phyloP scores from a whole-genome alignment of 2,329 filamentous ascomycete genomes.

The Ustulina deusta region DNA sequence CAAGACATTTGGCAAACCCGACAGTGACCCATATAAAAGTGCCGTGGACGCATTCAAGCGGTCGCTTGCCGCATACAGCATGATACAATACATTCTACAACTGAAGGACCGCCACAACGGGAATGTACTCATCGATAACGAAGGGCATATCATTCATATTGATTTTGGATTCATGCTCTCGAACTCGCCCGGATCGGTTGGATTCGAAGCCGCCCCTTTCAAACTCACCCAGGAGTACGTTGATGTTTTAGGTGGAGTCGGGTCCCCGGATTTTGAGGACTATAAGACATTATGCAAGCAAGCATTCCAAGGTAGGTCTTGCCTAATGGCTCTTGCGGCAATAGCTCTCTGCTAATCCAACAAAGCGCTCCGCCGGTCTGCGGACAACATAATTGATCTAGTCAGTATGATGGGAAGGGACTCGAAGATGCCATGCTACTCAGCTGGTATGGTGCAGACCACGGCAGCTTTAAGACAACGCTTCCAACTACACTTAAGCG shows the following conservation, averaged over 20 bases:
- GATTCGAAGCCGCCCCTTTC: slow-evolving; percentile 88
- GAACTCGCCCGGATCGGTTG: slow-evolving; percentile 85
- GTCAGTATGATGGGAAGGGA: slow-evolving; percentile 87
- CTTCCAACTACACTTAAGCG: slow-evolving; percentile 85
- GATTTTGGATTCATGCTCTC: slow-evolving; percentile 93
- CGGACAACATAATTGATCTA: slow-evolving; percentile 83
- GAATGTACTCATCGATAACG: slow-evolving; percentile 86
- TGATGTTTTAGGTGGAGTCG: slow-evolving; percentile 81
- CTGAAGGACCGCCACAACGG: slow-evolving; percentile 89
- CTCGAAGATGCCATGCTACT: slow-evolving; percentile 87
- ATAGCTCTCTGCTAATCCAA: slow-evolving; percentile 21
- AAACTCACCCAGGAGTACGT: slow-evolving; percentile 89
- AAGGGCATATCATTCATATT: slow-evolving; percentile 88
- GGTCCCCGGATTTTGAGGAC: slow-evolving; percentile 76
- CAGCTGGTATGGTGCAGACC: slow-evolving; percentile 77
- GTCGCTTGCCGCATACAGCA: slow-evolving; percentile 86
- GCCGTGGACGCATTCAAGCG: slow-evolving; percentile 84
- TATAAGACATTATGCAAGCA: slow-evolving; percentile 86
- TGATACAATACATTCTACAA: slow-evolving; percentile 85
- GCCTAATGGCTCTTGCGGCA: slow-evolving; percentile 1
- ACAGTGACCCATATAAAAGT: slow-evolving; percentile 75
- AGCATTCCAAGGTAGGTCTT: slow-evolving; percentile 77
- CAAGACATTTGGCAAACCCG: slow-evolving; percentile 79
- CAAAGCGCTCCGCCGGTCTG: slow-evolving; percentile 78
- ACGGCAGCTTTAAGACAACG: slow-evolving; percentile 77